phyloP scores from a whole-genome alignment of 768 basidiomycete genomes.

The Rhodocollybia butyracea region DNA sequence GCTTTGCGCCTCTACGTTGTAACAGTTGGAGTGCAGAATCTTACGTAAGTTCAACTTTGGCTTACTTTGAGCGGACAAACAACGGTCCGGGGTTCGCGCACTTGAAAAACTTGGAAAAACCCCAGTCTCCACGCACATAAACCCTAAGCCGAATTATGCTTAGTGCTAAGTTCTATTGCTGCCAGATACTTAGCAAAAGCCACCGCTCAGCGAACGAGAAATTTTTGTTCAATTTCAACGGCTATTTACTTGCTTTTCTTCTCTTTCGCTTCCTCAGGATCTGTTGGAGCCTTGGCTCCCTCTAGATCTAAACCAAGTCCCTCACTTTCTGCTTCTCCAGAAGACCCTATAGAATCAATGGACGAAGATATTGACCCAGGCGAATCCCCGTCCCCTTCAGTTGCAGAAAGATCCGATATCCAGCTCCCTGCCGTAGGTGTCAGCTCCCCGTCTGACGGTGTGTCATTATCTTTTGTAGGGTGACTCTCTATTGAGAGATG shows the following conservation, averaged over 20 bases:
- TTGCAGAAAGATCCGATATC: slow-evolving; percentile 26
- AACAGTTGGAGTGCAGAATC: too few relatives aligned
- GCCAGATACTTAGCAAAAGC: too few relatives aligned
- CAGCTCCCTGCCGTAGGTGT: slow-evolving; percentile 71
- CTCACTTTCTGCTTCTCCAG: background rate
- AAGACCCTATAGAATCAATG: slow-evolving; percentile 2
- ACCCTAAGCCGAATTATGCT: too few relatives aligned
- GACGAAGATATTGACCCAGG: slow-evolving; percentile 4
- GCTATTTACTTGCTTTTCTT: background rate
- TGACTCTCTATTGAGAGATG: slow-evolving; percentile 15
- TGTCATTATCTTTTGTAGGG: background rate
- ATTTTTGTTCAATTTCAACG: too few relatives aligned
- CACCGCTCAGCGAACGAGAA: too few relatives aligned
- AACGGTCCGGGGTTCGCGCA: too few relatives aligned
- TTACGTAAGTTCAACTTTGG: too few relatives aligned
- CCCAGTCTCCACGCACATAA: too few relatives aligned
- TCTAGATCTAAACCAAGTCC: background rate
- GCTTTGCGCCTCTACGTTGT: too few relatives aligned
- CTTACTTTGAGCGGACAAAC: too few relatives aligned
- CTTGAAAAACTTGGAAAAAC: too few relatives aligned
- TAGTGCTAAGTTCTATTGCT: too few relatives aligned
- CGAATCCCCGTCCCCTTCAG: slow-evolving; percentile 3
- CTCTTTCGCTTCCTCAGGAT: background rate
- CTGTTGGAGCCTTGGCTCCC: background rate
- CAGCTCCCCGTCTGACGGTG: slow-evolving; percentile 36